Evolutionary conservation across 352 stramenopile species (phyloP), one percentile per base, ranked within the genome.

Genomic region (Phytopythium mirpurense): DNA sequence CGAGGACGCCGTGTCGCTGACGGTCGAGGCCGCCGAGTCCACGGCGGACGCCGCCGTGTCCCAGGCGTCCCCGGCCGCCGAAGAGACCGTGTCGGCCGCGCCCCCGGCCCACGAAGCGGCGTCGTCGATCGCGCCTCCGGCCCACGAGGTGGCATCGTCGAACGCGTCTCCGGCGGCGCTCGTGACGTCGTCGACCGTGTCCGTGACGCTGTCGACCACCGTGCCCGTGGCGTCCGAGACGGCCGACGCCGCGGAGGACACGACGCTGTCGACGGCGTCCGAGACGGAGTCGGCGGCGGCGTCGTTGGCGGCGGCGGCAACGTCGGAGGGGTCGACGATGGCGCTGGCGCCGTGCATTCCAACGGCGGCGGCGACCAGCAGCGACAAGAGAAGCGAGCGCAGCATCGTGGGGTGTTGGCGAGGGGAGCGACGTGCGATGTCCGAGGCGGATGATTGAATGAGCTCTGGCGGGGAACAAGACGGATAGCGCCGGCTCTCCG

Each of bases 341-440:
- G 60, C 60, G 27, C 37, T 59, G 48, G 59, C 56, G 34, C 15
- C 42, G 18, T 21, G 46, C 31, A 12, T 18, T 1, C 54, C 65
- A 35, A 60, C 44, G 1, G 61, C 65, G 24, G 63, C 51, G n/a
- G 35, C 37, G 44, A 62, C 60, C 51, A 72, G 43, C 16, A 72
- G 53, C 15, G 64, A 38, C 21, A 72, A 27, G 65, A 31, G 50
- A 59, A 51, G 51, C 54, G 57, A 66, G 52, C 64, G 60, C 37
- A 48, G 36, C 64, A 72, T 72, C 4, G 7, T 62, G 49, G 6
- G 14, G 15, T 7, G 23, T 44, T 42, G 40, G 55, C 49, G 54
- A 47, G 37, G 19, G 27, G 43, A 19, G 8, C 2, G 40, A 16
- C 19, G 12, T 45, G 40, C 24, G 40, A 21, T n/a, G 40, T 26